Base-by-base conservation (phyloP, 345 rosid genomes). In the Fremontodendron californicum region DNA sequence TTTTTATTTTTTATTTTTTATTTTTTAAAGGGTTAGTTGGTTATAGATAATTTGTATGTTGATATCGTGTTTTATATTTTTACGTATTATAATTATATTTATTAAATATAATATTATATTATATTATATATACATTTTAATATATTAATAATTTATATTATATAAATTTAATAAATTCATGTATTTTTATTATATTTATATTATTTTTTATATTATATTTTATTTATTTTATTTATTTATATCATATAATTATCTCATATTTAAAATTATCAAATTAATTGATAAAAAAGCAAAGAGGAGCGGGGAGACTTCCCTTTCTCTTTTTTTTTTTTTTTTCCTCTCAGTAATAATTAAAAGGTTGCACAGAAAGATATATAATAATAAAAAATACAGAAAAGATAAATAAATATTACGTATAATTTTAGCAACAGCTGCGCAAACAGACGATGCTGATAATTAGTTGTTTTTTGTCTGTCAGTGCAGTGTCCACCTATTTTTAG, bases 401-500 rank as follows among this genome's bases (percentile, higher is more conserved):
- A 25, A 55, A 75, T 49, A 35, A 37, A 45, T 2, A n/a, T n/a
- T n/a, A n/a, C n/a, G n/a, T n/a, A n/a, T n/a, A 45, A 77, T 85
- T 77, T 79, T 75, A 75, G 77, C 35, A 81, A 85, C 92, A 87
- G 84, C 86, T 74, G 87, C 85, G 65, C 81, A 78, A 67, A 79
- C 77, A 77, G 89, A 88, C 90, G 87, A 77, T 81, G 79, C 82
- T 86, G 83, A 86, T 87, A 80, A 83, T 87, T 79, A 79, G 79
- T 83, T 75, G 81, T 66, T 75, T 88, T 87, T 83, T 82, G 85
- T 82, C 86, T 87, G 85, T n/a, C n/a, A n/a, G n/a, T n/a, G n/a
- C n/a, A n/a, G n/a, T n/a, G n/a, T 89, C 86, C 89, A 81, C 80
- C 93, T 76, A 86, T 76, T 81, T 81, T 84, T 84, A 81, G 87